Base-by-base conservation (phyloP, 306 rosid species). In the Styphnolobium japonicum region DNA sequence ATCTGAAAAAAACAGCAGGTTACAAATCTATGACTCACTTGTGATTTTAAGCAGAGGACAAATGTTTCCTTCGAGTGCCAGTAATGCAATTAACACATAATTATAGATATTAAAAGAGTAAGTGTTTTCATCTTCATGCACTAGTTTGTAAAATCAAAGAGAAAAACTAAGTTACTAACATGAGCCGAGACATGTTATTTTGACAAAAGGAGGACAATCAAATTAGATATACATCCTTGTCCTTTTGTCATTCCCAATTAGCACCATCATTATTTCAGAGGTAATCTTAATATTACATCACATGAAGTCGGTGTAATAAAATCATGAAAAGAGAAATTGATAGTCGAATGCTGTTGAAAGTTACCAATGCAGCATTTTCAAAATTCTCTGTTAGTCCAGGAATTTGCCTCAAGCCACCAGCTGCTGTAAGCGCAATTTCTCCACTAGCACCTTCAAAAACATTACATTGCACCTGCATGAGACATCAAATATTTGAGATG, bases 321-420 rank as follows among this genome's bases (percentile, higher is more conserved):
- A 45, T 49, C 25, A 55, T 60, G 42, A 39, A 42, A 84, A 82
- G 56, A 53, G 73, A 73, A 36, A 49, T 3, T 71, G 18, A 49
- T 23, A 75, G 70, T 63, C 65, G 14, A 52, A 60, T 67, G 49
- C 49, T 2, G 27, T 52, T 68, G 57, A 61, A 80, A 60, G 71
- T 65, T 91, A 92, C 97, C 97, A 94, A 77, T 70, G 98, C 98
- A 75, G 97, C 97, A 85, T 87, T 94, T 89, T 94, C 98, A 76
- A 72, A 91, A 69, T 33, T 80, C 64, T 89, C 89, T 0, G 92
- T 78, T 31, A 89, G 0, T 66, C 95, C 98, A 69, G 97, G 95
- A 66, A 92, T 83, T 82, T 89, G 92, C 86, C 98, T 91, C 91
- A 91, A 77, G 58, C 97, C 98, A 19, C 98, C 97, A 77, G 68